These are phyloP conservation scores for Aleurites moluccanus DNA, from an alignment of 441 rosid species.

Conservation along the genomic window DNA sequence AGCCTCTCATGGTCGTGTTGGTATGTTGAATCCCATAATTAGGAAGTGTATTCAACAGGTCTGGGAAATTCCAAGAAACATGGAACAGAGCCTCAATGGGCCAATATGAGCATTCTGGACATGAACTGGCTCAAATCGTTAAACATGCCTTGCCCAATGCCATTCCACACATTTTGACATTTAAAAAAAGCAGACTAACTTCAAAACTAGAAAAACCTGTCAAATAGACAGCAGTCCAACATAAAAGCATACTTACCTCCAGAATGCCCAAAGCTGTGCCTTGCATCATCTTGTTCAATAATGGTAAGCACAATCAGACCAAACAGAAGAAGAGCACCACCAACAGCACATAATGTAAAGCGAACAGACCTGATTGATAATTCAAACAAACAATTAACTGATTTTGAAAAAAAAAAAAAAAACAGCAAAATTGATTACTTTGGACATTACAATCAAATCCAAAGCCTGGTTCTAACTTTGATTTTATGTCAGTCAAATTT, in stretches of 20 bases:
- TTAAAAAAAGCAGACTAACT: neutral
- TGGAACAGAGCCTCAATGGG: neutral
- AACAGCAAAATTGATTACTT: neutral
- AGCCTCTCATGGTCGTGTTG: too few relatives aligned
- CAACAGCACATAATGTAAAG: slow-evolving; percentile 63
- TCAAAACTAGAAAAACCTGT: neutral
- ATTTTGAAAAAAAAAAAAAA: slow-evolving; percentile 3
- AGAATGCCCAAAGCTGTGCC: slow-evolving; percentile 87
- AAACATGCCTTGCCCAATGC: neutral
- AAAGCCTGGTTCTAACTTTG: neutral
- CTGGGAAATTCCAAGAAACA: too few relatives aligned
- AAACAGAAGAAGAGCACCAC: slow-evolving; percentile 66
- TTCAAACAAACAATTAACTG: slow-evolving; percentile 7
- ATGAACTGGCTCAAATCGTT: neutral
- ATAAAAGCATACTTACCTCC: slow-evolving; percentile 60
- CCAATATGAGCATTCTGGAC: neutral
- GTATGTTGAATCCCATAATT: too few relatives aligned
- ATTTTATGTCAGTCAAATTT: neutral
- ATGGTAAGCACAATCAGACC: slow-evolving; percentile 71
- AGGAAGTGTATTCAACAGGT: too few relatives aligned
- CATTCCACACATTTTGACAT: neutral
- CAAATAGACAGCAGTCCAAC: neutral
- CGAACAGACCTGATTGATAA: slow-evolving; percentile 48
- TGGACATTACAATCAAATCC: neutral
- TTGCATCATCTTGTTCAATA: slow-evolving; percentile 81